Evolutionary conservation across 2,329 filamentous ascomycete species (phyloP), one percentile per base, ranked within the genome.

Genomic region (Hirsutella rhossiliensis): DNA sequence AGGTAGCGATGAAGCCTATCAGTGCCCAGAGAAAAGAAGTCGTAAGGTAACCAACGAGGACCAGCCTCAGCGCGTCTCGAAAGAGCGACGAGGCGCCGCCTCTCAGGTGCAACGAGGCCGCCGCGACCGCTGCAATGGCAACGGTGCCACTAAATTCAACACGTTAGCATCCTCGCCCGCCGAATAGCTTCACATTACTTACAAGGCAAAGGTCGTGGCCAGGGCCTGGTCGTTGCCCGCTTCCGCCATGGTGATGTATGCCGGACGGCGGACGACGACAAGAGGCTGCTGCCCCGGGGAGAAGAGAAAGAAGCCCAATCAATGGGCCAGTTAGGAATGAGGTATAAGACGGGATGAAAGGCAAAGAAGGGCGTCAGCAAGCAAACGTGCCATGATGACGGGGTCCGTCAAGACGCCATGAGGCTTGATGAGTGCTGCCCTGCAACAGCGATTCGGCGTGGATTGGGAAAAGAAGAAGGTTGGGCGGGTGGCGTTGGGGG

Each of bases 11-110:
- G 48, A 79, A 78, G 45, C 67, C 68, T 48, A 66, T 56, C 36
- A 72, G 59, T 40, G 73, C 73, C 76, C 76, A 80, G 41, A 75
- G 62, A 50, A 67, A 66, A 28, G 72, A 64, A 45, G 67, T 64
- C 23, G 67, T 48, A 54, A 78, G 66, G 56, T 77, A 78, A 50
- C 64, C 59, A 54, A 70, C 62, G 73, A 79, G 75, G 73, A 69
- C 74, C 74, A 79, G 75, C 75, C 75, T 78, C 73, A 71, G 68
- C 63, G 73, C 71, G 62, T 78, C 72, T 60, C 71, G 67, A 56
- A 74, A 66, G 47, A 75, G 59, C 36, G 68, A 60, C 47, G 65
- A 65, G 55, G 67, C 64, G 64, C 73, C 64, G 51, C 68, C 67
- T 54, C 62, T 71, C 48, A 67, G 63, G 48, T 66, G 60, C 52